Evolutionary conservation across 345 rosid genomes (phyloP).

Genomic region (Gossypium mustelinum): DNA sequence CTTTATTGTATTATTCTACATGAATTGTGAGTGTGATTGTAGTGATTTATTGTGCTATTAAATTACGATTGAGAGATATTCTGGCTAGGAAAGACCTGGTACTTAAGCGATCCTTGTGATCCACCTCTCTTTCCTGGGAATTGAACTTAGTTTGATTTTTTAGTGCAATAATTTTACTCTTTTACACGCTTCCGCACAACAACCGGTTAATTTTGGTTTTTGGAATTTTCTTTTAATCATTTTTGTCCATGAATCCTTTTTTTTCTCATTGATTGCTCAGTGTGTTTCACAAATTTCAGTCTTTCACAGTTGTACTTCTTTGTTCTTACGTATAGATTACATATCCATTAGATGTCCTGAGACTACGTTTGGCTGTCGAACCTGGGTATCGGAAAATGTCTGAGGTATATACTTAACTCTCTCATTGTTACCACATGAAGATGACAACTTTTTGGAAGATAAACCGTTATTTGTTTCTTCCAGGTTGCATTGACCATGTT

Average conservation of each 20-base stretch:
- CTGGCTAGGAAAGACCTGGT: too few species aligned
- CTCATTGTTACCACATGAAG: conserved; percentile 11
- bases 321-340: conserved; percentile 53
- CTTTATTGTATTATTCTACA: too few species aligned
- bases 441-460: conserved; percentile 4
- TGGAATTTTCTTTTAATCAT: not conserved
- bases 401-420: conserved; percentile 46
- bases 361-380: conserved; percentile 90
- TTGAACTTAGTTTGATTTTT: too few species aligned
- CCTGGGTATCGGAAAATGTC: conserved; percentile 80
- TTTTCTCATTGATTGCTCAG: not conserved
- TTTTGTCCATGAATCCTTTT: not conserved
- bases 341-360: conserved; percentile 90
- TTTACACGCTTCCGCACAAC: too few species aligned
- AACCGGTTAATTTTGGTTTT: not conserved
- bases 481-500: conserved; percentile 90
- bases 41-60: too few species aligned
- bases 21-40: too few species aligned
- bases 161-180: too few species aligned
- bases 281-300: not conserved
- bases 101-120: too few species aligned
- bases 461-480: conserved; percentile 16
- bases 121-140: too few species aligned
- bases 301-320: not conserved
- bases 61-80: too few species aligned